Percentiles rank a stretch among this genome's conserved stretches.
phyloP scores from a whole-genome alignment of 495 filamentous ascomycete species.

The Glonium stellatum region DNA sequence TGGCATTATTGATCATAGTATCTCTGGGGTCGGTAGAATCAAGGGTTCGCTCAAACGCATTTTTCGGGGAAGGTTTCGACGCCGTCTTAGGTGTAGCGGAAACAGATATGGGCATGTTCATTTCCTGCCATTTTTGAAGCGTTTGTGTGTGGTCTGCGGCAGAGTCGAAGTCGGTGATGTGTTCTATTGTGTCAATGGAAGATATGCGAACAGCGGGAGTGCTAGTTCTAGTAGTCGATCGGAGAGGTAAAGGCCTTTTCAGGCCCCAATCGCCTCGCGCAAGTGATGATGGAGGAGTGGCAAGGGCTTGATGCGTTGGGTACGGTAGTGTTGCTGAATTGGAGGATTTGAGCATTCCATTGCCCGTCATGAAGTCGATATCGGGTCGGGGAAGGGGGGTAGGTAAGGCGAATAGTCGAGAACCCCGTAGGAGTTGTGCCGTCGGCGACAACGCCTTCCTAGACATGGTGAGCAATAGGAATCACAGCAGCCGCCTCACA shows the following conservation, averaged over 20 bases:
- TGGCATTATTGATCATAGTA: not conserved
- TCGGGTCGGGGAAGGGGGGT: slow-evolving; percentile 45
- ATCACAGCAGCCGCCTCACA: slow-evolving; percentile 14
- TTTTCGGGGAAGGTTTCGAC: slow-evolving; percentile 6
- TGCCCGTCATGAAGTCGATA: slow-evolving; percentile 30
- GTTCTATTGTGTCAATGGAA: slow-evolving; percentile 77
- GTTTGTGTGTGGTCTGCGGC: slow-evolving; percentile 76
- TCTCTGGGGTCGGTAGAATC: slow-evolving; percentile 43
- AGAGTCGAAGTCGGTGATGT: slow-evolving; percentile 84
- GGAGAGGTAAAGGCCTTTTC: slow-evolving; percentile 74
- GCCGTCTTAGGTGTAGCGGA: slow-evolving; percentile 30
- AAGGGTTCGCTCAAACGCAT: slow-evolving; percentile 53
- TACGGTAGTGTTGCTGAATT: slow-evolving; percentile 64
- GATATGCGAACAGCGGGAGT: slow-evolving; percentile 64
- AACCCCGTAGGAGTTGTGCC: slow-evolving; percentile 57
- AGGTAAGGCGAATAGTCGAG: slow-evolving; percentile 59
- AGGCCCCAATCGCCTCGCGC: slow-evolving; percentile 85
- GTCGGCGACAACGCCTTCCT: slow-evolving; percentile 47
- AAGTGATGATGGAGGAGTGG: slow-evolving; percentile 69
- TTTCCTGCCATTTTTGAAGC: slow-evolving; percentile 79
- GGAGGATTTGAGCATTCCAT: slow-evolving; percentile 36
- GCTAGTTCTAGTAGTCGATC: slow-evolving; percentile 58
- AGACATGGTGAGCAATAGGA: slow-evolving; percentile 15
- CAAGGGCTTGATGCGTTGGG: slow-evolving; percentile 80
- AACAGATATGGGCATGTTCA: slow-evolving; percentile 58